Conservation (phyloP, 83 land plant species). For the Picea mariana region DNA sequence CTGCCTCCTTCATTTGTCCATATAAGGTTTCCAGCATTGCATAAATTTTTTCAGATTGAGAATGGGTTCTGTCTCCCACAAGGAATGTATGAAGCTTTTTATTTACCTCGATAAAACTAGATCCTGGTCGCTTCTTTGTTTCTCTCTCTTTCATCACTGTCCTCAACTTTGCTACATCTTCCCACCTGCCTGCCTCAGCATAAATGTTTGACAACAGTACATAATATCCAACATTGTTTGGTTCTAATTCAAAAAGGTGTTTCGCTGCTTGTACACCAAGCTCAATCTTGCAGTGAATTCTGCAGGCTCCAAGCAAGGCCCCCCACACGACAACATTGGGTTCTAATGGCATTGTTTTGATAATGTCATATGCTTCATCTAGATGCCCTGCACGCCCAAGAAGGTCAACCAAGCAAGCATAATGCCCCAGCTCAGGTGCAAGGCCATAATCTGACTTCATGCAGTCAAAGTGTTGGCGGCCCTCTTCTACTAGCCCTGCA, state of each 20-base stretch:
- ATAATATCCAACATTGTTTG: neutral
- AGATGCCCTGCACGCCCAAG: neutral
- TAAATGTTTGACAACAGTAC: neutral
- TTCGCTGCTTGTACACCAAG: neutral
- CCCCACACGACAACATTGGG: neutral
- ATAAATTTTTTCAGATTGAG: slow-evolving; percentile 46
- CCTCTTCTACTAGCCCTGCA: neutral
- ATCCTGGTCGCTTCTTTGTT: slow-evolving; percentile 3
- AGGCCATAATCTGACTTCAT: neutral
- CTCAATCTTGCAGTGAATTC: neutral
- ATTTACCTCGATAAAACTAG: neutral
- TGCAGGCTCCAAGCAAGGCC: slow-evolving; percentile 1
- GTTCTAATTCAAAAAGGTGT: neutral
- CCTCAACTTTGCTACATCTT: slow-evolving; percentile 1
- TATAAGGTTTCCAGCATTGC: slow-evolving; percentile 30
- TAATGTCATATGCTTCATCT: neutral
- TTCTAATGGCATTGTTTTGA: neutral
- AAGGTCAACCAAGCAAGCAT: slow-evolving; percentile 4
- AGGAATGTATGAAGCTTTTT: slow-evolving; percentile 47
- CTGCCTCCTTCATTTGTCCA: slow-evolving; percentile 36
- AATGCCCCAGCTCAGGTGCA: neutral
- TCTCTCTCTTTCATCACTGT: neutral
- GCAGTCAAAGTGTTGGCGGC: neutral
- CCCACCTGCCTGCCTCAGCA: neutral
- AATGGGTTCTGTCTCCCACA: slow-evolving; percentile 57